A percentile compares a stretch with the other conserved stretches of the same genome.
phyloP scores from a whole-genome alignment of 2,329 filamentous ascomycete species.

The Xylaria digitata region DNA sequence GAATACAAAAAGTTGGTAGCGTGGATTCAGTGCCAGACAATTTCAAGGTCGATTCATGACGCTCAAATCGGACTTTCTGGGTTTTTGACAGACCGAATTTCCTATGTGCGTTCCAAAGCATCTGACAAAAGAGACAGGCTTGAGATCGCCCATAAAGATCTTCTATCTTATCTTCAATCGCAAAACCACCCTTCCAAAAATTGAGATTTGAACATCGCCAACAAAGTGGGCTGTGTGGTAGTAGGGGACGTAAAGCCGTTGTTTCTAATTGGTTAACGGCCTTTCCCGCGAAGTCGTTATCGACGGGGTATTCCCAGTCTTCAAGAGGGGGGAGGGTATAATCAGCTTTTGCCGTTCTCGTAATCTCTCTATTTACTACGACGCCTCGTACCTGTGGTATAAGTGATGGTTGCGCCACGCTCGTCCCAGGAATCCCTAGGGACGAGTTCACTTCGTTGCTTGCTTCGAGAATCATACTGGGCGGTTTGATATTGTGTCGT shows the following conservation, averaged over 20 bases:
- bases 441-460: neutral
- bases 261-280: conserved; percentile 4
- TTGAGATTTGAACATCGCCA: neutral
- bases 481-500: neutral
- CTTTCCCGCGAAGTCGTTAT: conserved; percentile 28
- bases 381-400: conserved; percentile 1
- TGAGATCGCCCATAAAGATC: neutral
- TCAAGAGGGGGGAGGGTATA: conserved; percentile 16
- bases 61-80: conserved; percentile 4
- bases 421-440: neutral
- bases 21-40: neutral
- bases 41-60: conserved; percentile 1
- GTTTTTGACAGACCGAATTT: neutral
- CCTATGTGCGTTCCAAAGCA: conserved; percentile 9
- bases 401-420: neutral
- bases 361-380: neutral
- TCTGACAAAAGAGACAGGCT: conserved; percentile 3
- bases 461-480: neutral
- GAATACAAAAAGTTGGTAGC: conserved; percentile 5
- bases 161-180: neutral
- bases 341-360: conserved; percentile 5
- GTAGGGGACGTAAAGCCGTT: neutral
- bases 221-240: neutral
- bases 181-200: conserved; percentile 16
- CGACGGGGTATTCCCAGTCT: conserved; percentile 28